Evolutionary conservation across 2,329 filamentous ascomycete genomes (phyloP).

Genomic region (Curvularia sp.): DNA sequence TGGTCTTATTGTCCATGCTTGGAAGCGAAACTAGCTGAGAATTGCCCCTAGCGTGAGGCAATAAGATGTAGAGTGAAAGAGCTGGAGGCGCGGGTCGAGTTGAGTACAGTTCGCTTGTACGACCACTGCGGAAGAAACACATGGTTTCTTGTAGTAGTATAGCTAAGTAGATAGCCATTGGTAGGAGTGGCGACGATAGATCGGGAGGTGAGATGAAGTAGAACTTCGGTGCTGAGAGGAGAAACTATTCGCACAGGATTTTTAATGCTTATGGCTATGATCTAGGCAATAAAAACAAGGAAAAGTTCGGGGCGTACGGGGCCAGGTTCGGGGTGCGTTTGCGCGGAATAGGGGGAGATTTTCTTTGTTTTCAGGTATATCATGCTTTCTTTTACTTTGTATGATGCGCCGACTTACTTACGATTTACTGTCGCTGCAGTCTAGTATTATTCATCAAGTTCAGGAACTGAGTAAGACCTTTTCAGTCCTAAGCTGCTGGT

Average conservation of each 20-base stretch:
- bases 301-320: background rate
- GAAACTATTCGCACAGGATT: background rate
- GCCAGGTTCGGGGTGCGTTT: background rate
- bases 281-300: background rate
- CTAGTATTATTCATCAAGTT: background rate
- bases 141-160: background rate
- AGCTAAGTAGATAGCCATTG: background rate
- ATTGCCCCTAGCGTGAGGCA: background rate
- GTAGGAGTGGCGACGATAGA: background rate
- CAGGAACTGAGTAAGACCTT: background rate
- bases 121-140: too few species aligned
- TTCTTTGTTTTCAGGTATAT: background rate
- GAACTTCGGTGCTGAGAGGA: background rate
- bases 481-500: background rate
- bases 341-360: background rate
- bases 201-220: background rate
- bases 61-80: background rate
- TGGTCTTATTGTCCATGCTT: background rate
- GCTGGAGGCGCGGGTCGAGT: background rate
- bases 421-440: background rate
- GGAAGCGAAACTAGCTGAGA: background rate
- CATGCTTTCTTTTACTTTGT: background rate
- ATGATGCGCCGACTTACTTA: background rate
- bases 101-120: background rate
- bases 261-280: background rate